A percentile compares a stretch with the other conserved stretches of the same genome.
Evolutionary conservation across 345 rosid genomes (phyloP).

Genomic region (Adansonia digitata): DNA sequence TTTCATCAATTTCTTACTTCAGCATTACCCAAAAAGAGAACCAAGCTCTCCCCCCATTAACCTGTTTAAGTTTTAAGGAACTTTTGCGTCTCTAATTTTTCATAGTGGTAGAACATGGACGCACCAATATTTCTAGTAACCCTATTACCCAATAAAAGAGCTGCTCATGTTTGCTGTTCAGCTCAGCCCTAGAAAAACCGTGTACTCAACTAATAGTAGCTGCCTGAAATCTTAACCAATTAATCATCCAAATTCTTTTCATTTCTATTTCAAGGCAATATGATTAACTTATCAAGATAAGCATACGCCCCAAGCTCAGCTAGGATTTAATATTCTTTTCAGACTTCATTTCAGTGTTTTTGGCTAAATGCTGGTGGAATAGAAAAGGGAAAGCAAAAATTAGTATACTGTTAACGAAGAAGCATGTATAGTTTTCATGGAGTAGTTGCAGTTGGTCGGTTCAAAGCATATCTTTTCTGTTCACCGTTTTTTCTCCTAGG

Average conservation of each 20-base stretch:
- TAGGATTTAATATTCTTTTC: neutral
- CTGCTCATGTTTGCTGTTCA: neutral
- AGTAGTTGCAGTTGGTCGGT: conserved; percentile 5
- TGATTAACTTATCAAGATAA: neutral
- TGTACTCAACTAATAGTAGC: neutral
- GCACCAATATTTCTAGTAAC: too few relatives aligned
- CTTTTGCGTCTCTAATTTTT: too few relatives aligned
- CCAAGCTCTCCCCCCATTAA: neutral
- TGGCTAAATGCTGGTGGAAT: neutral
- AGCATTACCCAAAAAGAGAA: too few relatives aligned
- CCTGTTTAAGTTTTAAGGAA: neutral
- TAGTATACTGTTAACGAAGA: neutral
- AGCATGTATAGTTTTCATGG: neutral
- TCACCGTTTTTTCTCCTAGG: conserved; percentile 4
- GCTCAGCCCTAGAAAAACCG: neutral
- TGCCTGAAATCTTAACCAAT: neutral
- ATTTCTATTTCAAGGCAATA: conserved; percentile 7
- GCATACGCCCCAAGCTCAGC: neutral
- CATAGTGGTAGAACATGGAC: too few relatives aligned
- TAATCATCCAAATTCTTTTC: neutral
- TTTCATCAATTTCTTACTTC: neutral
- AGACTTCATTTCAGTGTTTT: neutral
- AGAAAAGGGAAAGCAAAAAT: neutral
- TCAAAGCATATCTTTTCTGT: neutral
- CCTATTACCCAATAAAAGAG: neutral